Evolutionary conservation across 2,329 filamentous ascomycete species (phyloP), one percentile per base, ranked within the genome.

Genomic region (Diaporthe nobilis): DNA sequence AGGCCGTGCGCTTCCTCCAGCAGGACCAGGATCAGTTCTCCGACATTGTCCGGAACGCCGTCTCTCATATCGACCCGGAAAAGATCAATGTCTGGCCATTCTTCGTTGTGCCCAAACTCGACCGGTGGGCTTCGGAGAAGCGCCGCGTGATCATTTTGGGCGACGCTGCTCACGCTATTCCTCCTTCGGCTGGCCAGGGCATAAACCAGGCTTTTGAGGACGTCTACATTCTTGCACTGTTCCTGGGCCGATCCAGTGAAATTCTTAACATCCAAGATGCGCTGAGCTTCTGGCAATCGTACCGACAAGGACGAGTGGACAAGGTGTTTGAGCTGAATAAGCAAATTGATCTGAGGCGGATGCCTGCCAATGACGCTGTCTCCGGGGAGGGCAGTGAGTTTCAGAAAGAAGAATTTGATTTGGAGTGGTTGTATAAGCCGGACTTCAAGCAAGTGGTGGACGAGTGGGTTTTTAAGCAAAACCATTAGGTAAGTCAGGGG

Each of bases 181-280:
- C 87, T 0, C 87, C 87, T 0, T 85, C 85, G 0, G 85, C 86
- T 0, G 87, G 87, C 0, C 87, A 88, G 75, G 86, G 87, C 0
- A 82, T 85, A 1, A 88, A 87, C 72, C 85, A 88, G 63, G 86
- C 86, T 0, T 86, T 88, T 47, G 88, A 90, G 76, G 89, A 91
- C 75, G 85, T 86, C 8, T 74, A 76, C 34, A 74, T 71, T 0
- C 83, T 89, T 34, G 84, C 87, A 3, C 79, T 86, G 4, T 77
- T 90, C 0, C 72, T 86, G 73, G 80, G 79, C 37, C 78, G 83
- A 75, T 42, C 74, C 42, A 74, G 76, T 57, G 76, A 58, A 17
- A 80, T 67, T 37, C 1, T 4, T 20, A 51, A 57, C 12, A 25
- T 68, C 1, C 42, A 70, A 25, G 25, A 61, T 8, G 75, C 74